Evolutionary conservation across 129 eudicot genomes (phyloP), one percentile per base, ranked within the genome.

Genomic region (Smallanthus sonchifolius): DNA sequence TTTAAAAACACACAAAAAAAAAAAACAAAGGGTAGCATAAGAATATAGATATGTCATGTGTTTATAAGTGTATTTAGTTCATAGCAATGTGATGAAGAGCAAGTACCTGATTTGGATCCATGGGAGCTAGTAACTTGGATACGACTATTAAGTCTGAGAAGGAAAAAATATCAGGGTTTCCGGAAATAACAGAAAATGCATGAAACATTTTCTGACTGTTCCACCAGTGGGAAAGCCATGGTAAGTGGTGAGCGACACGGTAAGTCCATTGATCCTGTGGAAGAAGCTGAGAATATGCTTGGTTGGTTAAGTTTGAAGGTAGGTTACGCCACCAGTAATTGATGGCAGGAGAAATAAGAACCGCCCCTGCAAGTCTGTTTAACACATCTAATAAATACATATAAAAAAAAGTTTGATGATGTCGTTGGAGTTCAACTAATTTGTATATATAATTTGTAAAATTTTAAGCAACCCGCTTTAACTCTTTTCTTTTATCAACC

Each of bases 141-240:
- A 76, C 2, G 17, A 84, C 69, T 76, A 84, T 82, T 10, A 19
- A 11, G 67, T 91, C 95, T 30, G 81, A 79, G 6, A 68, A 48
- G 37, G 88, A 81, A 48, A 81, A 65, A 43, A 85, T 20, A 36
- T 34, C 75, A 4, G 84, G 86, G 39, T 40, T 52, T 63, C 45
- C 74, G 47, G 67, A 82, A 5, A 81, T 43, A 64, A 82, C 79
- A 49, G 82, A 72, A 2, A 24, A 72, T 44, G 78, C 3, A 24
- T 95, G 92, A 65, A 91, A 88, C 74, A 84, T 51, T 56, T 81
- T 84, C 19, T 81, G 90, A 63, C 89, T 82, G 75, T 88, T 88
- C 96, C 92, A 91, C 92, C 96, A 88, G 62, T 83, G 84, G 35
- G 83, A 88, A 20, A 91, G 82, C 95, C 88, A 83, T 2, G 97